These are phyloP conservation scores for Irpex rosettiformis DNA, from an alignment of 1,284 basidiomycete species.

Conservation along the genomic window DNA sequence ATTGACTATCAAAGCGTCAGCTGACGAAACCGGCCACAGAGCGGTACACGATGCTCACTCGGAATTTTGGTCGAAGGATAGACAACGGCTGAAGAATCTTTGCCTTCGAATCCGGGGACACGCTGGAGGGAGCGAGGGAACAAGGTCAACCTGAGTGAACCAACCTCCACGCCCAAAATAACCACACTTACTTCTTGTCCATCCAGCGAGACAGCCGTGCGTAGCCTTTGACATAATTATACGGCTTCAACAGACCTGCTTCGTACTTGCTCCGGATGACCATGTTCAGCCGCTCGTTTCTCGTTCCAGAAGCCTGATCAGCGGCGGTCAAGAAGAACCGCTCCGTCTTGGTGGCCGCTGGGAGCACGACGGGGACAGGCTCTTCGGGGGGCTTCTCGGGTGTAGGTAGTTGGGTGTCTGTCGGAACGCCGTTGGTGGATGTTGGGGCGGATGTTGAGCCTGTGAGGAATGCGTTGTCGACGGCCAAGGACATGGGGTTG, in stretches of 20 bases:
- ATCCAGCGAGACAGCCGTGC: conserved; percentile 90
- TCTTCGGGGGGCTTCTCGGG: conserved; percentile 28
- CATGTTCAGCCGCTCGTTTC: conserved; percentile 86
- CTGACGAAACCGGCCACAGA: conserved; percentile 4
- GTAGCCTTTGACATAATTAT: conserved; percentile 96
- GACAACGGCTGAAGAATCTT: conserved; percentile 88
- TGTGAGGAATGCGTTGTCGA: conserved; percentile 27
- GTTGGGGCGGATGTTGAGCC: background rate
- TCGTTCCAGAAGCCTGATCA: conserved; percentile 88
- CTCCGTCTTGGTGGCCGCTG: conserved; percentile 76
- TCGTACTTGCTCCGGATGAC: conserved; percentile 98
- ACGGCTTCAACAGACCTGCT: conserved; percentile 91
- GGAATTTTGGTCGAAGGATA: conserved; percentile 90
- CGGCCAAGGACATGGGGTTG: conserved; percentile 24
- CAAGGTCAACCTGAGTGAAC: conserved; percentile 5
- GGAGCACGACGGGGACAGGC: conserved; percentile 44
- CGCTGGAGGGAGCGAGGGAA: conserved; percentile 39
- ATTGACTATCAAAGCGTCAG: conserved; percentile 55
- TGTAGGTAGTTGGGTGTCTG: conserved; percentile 15
- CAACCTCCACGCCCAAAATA: background rate
- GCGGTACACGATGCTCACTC: conserved; percentile 43
- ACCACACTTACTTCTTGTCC: conserved; percentile 73
- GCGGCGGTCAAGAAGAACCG: conserved; percentile 92
- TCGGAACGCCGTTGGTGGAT: conserved; percentile 2
- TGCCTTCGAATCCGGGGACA: conserved; percentile 87